A percentile compares a stretch with the other conserved stretches of the same genome.
These are phyloP conservation scores for Ophiostoma angusticollis DNA, from an alignment of 2,329 filamentous ascomycete genomes.

Conservation along the genomic window DNA sequence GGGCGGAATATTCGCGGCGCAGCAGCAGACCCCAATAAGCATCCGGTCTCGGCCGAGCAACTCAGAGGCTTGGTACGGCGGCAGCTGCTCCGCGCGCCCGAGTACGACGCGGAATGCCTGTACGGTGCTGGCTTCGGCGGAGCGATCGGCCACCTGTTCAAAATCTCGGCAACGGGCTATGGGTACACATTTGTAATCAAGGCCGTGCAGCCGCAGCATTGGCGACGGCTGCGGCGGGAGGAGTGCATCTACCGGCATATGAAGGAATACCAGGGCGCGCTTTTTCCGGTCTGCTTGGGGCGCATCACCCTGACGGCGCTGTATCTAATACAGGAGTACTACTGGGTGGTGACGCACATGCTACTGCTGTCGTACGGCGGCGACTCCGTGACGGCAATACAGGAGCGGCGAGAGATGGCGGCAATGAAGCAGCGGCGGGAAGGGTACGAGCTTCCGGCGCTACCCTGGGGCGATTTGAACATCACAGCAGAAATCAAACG, in stretches of 20 bases:
- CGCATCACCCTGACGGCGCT: background rate
- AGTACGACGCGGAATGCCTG: background rate
- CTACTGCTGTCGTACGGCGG: constrained; percentile 5
- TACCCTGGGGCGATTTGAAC: background rate
- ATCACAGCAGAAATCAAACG: background rate
- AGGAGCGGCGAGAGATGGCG: background rate
- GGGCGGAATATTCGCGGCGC: background rate
- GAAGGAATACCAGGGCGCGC: background rate
- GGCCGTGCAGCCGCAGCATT: background rate
- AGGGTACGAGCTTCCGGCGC: too few relatives aligned
- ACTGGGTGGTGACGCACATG: background rate
- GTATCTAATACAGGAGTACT: background rate
- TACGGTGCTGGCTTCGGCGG: background rate
- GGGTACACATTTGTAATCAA: background rate
- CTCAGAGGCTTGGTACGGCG: background rate
- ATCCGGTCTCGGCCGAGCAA: background rate
- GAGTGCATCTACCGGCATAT: background rate
- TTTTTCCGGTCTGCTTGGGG: constrained; percentile 2
- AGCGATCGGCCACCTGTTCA: background rate
- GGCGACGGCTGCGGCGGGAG: constrained; percentile 1
- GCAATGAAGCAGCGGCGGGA: too few relatives aligned
- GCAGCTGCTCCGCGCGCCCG: background rate
- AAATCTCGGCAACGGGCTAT: background rate
- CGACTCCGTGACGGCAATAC: background rate
- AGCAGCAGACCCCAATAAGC: too few relatives aligned